phyloP scores from a whole-genome alignment of 306 rosid species.

The Begonia masoniana region DNA sequence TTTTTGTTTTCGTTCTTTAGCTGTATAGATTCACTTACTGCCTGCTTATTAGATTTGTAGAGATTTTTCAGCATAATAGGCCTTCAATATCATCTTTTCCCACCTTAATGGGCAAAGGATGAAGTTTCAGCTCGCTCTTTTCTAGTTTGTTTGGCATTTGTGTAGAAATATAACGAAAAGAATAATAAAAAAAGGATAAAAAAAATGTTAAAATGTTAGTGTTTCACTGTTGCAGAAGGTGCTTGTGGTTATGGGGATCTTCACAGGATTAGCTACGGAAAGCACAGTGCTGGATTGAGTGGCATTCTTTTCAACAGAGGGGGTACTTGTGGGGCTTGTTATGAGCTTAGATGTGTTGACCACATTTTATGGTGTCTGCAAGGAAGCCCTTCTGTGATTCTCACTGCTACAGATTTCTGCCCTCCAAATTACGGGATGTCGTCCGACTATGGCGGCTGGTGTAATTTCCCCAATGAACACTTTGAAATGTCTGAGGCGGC shows the following conservation, averaged over 20 bases:
- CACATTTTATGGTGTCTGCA: conserved; percentile 86
- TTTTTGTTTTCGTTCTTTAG: conserved; percentile 8
- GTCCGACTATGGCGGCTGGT: conserved; percentile 94
- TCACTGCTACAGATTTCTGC: conserved; percentile 94
- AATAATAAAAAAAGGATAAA: not conserved
- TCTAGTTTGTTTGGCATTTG: too few species aligned
- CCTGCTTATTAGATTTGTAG: not conserved
- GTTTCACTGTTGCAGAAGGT: conserved; percentile 55
- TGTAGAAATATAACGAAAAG: too few species aligned
- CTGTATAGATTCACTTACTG: not conserved
- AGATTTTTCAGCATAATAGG: not conserved
- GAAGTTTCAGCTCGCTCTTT: too few species aligned
- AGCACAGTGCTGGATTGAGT: conserved; percentile 75
- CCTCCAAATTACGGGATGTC: conserved; percentile 87
- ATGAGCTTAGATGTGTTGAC: conserved; percentile 85
- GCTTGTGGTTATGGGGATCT: conserved; percentile 99
- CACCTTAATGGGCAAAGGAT: too few species aligned
- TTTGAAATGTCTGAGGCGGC: conserved; percentile 89
- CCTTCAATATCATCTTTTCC: too few species aligned
- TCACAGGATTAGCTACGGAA: conserved; percentile 67
- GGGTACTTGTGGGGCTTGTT: conserved; percentile 86
- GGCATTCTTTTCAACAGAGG: conserved; percentile 80
- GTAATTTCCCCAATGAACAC: conserved; percentile 85
- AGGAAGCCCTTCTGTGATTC: conserved; percentile 76
- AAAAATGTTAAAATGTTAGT: not conserved